phyloP scores from a whole-genome alignment of 1,284 basidiomycete species.

The Coriolopsis trogii region DNA sequence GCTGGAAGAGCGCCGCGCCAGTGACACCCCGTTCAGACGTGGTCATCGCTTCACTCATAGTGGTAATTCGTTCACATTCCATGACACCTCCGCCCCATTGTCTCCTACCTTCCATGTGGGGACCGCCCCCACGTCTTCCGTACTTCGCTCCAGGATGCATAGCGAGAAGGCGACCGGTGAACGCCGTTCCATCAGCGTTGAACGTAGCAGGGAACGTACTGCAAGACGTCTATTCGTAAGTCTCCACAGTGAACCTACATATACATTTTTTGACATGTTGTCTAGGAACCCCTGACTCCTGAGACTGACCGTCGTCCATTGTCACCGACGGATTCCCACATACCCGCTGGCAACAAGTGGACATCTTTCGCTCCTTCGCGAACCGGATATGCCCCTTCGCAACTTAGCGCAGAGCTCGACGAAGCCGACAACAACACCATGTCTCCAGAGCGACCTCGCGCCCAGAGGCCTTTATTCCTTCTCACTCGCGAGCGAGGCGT shows the following conservation, averaged over 20 bases:
- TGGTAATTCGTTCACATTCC: conserved; percentile 22
- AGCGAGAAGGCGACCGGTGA: conserved; percentile 17
- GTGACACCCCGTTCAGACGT: conserved; percentile 33
- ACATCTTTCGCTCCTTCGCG: conserved; percentile 43
- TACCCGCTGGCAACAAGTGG: conserved; percentile 45
- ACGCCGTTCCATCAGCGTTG: conserved; percentile 34
- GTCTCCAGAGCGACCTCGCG: conserved; percentile 43
- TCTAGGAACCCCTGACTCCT: conserved; percentile 64
- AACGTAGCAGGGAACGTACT: conserved; percentile 35
- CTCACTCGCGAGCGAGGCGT: conserved; percentile 69
- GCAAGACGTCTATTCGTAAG: conserved; percentile 44
- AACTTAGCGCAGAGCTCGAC: conserved; percentile 51
- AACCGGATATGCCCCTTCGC: conserved; percentile 42
- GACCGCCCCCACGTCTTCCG: conserved; percentile 28
- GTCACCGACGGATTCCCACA: conserved; percentile 56
- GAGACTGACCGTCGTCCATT: conserved; percentile 58
- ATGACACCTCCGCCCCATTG: conserved; percentile 24
- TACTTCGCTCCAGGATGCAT: conserved; percentile 27
- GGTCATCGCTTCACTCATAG: conserved; percentile 30
- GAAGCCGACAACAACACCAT: conserved; percentile 40
- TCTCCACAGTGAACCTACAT: conserved; percentile 1
- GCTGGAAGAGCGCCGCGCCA: conserved; percentile 68
- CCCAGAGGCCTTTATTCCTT: conserved; percentile 55
- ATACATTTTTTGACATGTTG: neutral
- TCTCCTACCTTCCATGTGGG: conserved; percentile 35